Base-by-base conservation (phyloP, 306 rosid species). In the Canavalia gladiata region DNA sequence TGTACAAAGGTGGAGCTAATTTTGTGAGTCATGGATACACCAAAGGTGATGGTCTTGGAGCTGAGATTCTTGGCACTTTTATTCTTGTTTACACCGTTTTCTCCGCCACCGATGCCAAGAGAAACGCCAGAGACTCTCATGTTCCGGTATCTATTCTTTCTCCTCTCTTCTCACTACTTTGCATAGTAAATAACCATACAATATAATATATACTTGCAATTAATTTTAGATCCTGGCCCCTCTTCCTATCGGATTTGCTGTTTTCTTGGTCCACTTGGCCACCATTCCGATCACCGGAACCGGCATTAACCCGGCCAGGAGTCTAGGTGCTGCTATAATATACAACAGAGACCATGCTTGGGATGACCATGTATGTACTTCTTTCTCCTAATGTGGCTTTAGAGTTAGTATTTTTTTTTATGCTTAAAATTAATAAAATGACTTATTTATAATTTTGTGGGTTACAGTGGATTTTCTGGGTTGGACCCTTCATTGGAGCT, bases 271-370 rank as follows among this genome's bases (percentile, higher is more conserved):
- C 74, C 98, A 92, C 82, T 90, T 94, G 94, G 98, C 97, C 12
- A 94, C 98, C 8, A 94, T 94, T 81, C 97, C 98, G 60, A 94
- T 92, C 72, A 94, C 98, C 1, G 97, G 98, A 62, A 92, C 97
- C 7, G 91, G 98, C 33, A 94, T 92, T 33, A 94, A 94, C 89
- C 98, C 97, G 0, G 98, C 98, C 2, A 87, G 98, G 84, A 94
- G 98, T 85, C 92, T 94, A 8, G 98, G 97, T 77, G 98, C 98
- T 77, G 98, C 98, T 10, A 77, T 94, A 71, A 83, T 94, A 86
- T 92, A 75, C 92, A 89, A 94, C 94, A 82, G 76, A 76, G 88
- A 86, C 47, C 87, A 6, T 13, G 97, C 94, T 10, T 94, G 98
- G 98, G 87, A 92, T 79, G 92, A 92, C 81, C 97, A 91, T 0